phyloP scores from a whole-genome alignment of 306 rosid species.

The Begonia loranthoides region DNA sequence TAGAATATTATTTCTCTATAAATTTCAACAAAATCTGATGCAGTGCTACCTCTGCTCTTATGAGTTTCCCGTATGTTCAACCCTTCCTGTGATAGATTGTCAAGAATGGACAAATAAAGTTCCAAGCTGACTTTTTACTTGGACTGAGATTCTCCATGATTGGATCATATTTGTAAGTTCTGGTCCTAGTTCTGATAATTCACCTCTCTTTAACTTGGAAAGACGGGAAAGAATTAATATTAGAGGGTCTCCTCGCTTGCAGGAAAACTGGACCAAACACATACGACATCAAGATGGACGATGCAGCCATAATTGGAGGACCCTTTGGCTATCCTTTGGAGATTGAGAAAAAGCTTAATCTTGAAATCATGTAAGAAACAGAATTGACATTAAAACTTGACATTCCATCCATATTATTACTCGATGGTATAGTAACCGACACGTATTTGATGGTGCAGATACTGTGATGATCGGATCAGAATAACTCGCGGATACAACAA shows the following conservation, averaged over 20 bases:
- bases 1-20: no score
- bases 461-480: constrained; percentile 64
- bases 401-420: no score
- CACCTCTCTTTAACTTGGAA: background rate
- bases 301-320: constrained; percentile 77
- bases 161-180: constrained; percentile 54
- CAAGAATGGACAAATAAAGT: constrained; percentile 57
- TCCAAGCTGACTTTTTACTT: constrained; percentile 48
- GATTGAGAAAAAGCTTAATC: constrained; percentile 48
- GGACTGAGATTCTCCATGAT: constrained; percentile 70
- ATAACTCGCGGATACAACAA: constrained; percentile 45
- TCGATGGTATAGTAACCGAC: no score
- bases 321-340: constrained; percentile 70
- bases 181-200: no score
- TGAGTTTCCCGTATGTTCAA: constrained; percentile 2
- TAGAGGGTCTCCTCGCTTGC: constrained; percentile 4
- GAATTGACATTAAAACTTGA: no score
- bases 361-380: constrained; percentile 57
- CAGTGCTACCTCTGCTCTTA: background rate
- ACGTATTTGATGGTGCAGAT: constrained; percentile 26
- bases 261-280: constrained; percentile 41
- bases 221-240: background rate
- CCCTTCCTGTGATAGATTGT: constrained; percentile 37
- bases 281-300: constrained; percentile 67
- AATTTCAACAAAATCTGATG: background rate